A percentile compares a stretch with the other conserved stretches of the same genome.
Evolutionary conservation across 768 basidiomycete species (phyloP).

Genomic region (Hirschioporus abietinus): DNA sequence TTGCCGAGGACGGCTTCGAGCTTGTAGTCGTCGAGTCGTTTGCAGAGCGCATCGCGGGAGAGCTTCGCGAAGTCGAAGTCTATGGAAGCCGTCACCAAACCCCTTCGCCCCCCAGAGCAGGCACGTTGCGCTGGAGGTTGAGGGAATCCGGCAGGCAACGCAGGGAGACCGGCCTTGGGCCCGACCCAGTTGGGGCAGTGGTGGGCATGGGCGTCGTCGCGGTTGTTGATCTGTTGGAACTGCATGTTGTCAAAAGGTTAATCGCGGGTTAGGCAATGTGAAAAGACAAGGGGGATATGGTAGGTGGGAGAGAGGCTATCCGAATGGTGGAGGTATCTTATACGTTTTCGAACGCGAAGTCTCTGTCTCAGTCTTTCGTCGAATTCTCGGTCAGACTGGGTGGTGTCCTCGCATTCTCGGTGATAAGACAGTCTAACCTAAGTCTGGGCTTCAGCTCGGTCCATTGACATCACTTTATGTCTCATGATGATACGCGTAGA

Average conservation of each 20-base stretch:
- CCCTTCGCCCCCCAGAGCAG: background rate
- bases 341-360: background rate
- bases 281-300: background rate
- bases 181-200: background rate
- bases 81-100: background rate
- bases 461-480: no score
- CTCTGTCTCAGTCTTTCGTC: background rate
- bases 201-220: background rate
- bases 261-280: background rate
- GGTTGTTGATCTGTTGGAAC: background rate
- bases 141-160: background rate
- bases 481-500: no score
- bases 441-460: background rate
- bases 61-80: background rate
- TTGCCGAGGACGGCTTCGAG: constrained; percentile 1
- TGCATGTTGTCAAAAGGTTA: background rate
- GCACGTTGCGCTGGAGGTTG: background rate
- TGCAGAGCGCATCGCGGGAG: background rate
- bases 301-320: background rate
- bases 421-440: background rate
- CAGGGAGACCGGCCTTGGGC: background rate
- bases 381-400: background rate
- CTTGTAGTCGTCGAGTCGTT: background rate
- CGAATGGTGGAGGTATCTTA: background rate
- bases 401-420: no score